Evolutionary conservation across 768 basidiomycete species (phyloP), one percentile per base, ranked within the genome.

Genomic region (Pulveroboletus sp.): DNA sequence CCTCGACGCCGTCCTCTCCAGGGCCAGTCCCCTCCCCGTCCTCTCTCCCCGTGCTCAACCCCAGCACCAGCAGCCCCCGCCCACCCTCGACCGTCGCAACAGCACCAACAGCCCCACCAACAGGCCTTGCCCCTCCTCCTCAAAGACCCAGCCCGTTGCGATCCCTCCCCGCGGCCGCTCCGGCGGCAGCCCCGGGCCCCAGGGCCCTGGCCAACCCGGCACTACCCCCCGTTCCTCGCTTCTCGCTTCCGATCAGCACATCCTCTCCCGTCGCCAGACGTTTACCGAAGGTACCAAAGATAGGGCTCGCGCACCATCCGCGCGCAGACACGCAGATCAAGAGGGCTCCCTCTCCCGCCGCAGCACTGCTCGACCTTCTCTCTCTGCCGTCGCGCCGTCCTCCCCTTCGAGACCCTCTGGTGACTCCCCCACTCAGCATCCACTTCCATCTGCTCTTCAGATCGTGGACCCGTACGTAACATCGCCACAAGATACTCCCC

Each of bases 281-380:
- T 73, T 68, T 29, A 64, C 70, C 39, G 82, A 85, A 39, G 79
- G 73, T 54, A 76, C 72, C 17, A 70, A 77, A 22, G 78, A 81
- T 26, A 80, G 79, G 8, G 70, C 78, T 2, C 77, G 82, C 54
- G 74, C 82, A 6, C 84, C 85, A 11, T 82, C 86, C 1, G 74
- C 71, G 54, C 80, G 82, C 19, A 85, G 79, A 67, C 69, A 76
- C 44, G 53, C 75, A 32, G 85, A 88, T 49, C 69, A 85, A 30
- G 82, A 80, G 12, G 66, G 68, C 17, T 67, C 76, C 20, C 51
- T 72, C 27, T 63, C 76, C 26, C 75, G 77, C 17, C 76, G 78
- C 43, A 78, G 77, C 35, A 71, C 77, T 32, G 59, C 63, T 20
- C 76, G 81, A 63, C 78, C 46, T 60, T 76, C 51, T 70, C 75